Conservation (phyloP, 495 filamentous ascomycete species). For the Entonaema liquescens region DNA sequence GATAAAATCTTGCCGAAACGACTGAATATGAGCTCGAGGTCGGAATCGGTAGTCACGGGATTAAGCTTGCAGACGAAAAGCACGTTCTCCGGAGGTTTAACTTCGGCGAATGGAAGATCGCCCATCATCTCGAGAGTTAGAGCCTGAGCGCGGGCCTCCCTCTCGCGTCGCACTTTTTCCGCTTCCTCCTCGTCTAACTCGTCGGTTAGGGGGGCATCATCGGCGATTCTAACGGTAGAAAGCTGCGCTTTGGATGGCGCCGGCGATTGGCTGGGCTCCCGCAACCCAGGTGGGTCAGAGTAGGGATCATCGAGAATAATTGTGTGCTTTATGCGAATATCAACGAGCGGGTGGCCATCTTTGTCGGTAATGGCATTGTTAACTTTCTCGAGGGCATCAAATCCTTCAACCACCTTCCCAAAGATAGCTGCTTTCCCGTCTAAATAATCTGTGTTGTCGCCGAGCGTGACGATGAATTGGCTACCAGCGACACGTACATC, state of each 20-base stretch:
- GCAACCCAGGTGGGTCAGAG: constrained; percentile 76
- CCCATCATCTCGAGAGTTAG: constrained; percentile 98
- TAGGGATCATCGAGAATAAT: constrained; percentile 90
- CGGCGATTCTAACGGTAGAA: constrained; percentile 89
- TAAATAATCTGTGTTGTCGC: constrained; percentile 84
- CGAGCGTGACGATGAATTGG: constrained; percentile 90
- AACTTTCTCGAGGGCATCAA: constrained; percentile 91
- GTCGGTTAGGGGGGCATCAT: constrained; percentile 77
- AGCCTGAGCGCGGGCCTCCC: constrained; percentile 93
- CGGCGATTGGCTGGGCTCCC: constrained; percentile 82
- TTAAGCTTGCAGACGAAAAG: constrained; percentile 99
- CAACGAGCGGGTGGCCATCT: constrained; percentile 80
- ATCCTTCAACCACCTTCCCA: constrained; percentile 92
- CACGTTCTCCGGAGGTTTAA: constrained; percentile 96
- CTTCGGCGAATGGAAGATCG: constrained; percentile 95
- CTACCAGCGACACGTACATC: constrained; percentile 83
- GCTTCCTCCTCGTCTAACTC: constrained; percentile 77
- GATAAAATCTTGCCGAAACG: constrained; percentile 95
- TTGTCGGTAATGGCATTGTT: constrained; percentile 88
- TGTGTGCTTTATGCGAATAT: constrained; percentile 93
- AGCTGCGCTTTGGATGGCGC: constrained; percentile 83
- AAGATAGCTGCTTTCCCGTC: constrained; percentile 94
- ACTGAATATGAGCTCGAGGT: constrained; percentile 93
- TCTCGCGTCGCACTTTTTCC: constrained; percentile 83
- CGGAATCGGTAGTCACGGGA: constrained; percentile 92